Base-by-base conservation (phyloP, 139 green algal genomes). In the Diplosphaera chodatii region DNA sequence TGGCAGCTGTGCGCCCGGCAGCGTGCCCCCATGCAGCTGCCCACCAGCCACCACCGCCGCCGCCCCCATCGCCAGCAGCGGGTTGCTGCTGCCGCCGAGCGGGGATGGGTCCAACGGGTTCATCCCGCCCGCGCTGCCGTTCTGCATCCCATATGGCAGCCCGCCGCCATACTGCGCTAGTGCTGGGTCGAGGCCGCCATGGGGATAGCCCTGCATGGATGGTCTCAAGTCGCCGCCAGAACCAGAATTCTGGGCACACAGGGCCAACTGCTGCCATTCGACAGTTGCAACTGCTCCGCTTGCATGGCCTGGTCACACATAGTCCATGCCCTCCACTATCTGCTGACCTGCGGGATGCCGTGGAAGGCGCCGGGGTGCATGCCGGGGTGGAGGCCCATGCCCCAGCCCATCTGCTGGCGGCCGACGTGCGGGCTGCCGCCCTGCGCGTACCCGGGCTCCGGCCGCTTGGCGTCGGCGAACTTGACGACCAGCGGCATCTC, bases 401-500 rank as follows among this genome's bases (percentile, higher is more conserved):
- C n/a, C n/a, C n/a, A n/a, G 34, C 65, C 25, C 34, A 10, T 15
- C 65, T 70, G 65, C 62, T 67, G 64, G 78, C 63, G 64, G 65
- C 65, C 32, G 64, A 64, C 31, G 74, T 79, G 40, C 63, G 25
- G 63, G 25, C 21, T 25, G 63, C 25, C 3, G 63, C 27, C 28
- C 15, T 22, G 63, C n/a, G n/a, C n/a, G 27, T 33, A 34, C 15
- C 4, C n/a, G n/a, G 25, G 3, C 63, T n/a, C 27, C 63, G 27
- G 27, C 63, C 37, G 73, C 77, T 90, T 89, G 56, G 88, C 90
- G 64, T 96, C 90, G 13, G 90, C 91, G 80, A 96, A 92, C 76
- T 95, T 96, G 66, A 95, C 88, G 25, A 92, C 83, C 67, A 96
- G 82, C 48, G 90, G 84, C 71, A 87, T 86, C 55, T 88, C 85